A percentile compares a stretch with the other conserved stretches of the same genome.
These are phyloP conservation scores for Physcomitrium patens DNA, from an alignment of 225 moss, liverwort and hornwort species.

Conservation along the genomic window DNA sequence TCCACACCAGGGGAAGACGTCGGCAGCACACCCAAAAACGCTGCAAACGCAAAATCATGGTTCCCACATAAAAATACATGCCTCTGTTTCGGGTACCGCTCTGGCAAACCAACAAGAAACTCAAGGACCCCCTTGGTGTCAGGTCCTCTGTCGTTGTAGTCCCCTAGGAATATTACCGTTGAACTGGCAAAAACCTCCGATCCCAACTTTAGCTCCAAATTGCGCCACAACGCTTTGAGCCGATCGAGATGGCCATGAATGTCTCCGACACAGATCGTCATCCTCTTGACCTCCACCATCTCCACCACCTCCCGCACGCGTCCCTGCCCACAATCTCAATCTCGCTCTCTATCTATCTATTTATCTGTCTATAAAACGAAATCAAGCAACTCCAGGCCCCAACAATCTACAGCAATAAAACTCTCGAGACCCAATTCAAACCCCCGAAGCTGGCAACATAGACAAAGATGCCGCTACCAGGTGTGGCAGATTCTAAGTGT, in stretches of 20 bases:
- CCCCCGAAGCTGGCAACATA: too few species aligned
- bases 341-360: too few species aligned
- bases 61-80: constrained; percentile 92
- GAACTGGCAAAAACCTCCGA: constrained; percentile 36
- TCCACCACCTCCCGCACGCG: neutral
- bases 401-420: too few species aligned
- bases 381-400: too few species aligned
- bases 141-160: constrained; percentile 82
- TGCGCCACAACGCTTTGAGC: constrained; percentile 70
- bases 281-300: constrained; percentile 47
- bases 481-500: too few species aligned
- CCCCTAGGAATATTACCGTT: constrained; percentile 84
- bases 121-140: constrained; percentile 69
- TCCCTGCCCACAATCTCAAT: too few species aligned
- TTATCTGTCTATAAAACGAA: too few species aligned
- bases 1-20: constrained; percentile 37
- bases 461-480: too few species aligned
- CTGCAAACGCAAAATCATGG: constrained; percentile 94
- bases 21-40: constrained; percentile 74
- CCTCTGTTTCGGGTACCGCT: constrained; percentile 60
- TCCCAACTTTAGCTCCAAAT: constrained; percentile 75
- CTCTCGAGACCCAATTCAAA: too few species aligned
- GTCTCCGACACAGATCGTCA: constrained; percentile 88
- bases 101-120: constrained; percentile 67
- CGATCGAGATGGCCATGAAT: constrained; percentile 75